Evolutionary conservation across 306 rosid genomes (phyloP), one percentile per base, ranked within the genome.

Genomic region (Acacia acuminata): DNA sequence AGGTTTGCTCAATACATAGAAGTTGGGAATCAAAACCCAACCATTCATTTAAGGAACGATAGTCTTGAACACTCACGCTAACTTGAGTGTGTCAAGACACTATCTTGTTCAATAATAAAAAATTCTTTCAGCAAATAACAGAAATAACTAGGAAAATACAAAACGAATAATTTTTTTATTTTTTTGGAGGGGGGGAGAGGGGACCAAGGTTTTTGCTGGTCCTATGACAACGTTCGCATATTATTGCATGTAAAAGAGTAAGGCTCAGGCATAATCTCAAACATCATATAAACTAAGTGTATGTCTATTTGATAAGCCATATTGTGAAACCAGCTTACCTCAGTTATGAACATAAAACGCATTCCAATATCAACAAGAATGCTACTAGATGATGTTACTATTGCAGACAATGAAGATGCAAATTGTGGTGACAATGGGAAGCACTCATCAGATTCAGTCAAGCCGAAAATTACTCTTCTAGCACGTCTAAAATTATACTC

Each of bases 401-500:
- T 91, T 19, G 91, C 87, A 87, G 98, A 91, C 82, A 96, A 88
- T 17, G 94, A 87, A 80, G 94, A 87, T 25, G 88, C 92, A 79
- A 85, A 91, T 79, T 78, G 87, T 73, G 98, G 92, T 67, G 94
- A 90, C 80, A 90, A 85, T 4, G 85, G 73, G 84, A 87, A 86
- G 88, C 88, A 77, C 63, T 90, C 94, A 69, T 83, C 91, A 73
- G 91, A 85, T 74, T 91, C 98, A 65, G 85, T 86, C 92, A 91
- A 87, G 86, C 91, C 97, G 78, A 96, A 93, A 82, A 94, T 83
- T 64, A 51, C 87, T 89, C 85, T 91, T 84, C 97, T 90, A 77
- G 98, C 99, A 67, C 98, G 87, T 82, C 98, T 90, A 65, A 96
- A 94, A 83, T 94, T 96, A 83, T 90, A 88, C 84, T 96, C 99